These are phyloP conservation scores for Maudiozyma pseudohumilis DNA, from an alignment of 805 yeast genomes.

Conservation along the genomic window DNA sequence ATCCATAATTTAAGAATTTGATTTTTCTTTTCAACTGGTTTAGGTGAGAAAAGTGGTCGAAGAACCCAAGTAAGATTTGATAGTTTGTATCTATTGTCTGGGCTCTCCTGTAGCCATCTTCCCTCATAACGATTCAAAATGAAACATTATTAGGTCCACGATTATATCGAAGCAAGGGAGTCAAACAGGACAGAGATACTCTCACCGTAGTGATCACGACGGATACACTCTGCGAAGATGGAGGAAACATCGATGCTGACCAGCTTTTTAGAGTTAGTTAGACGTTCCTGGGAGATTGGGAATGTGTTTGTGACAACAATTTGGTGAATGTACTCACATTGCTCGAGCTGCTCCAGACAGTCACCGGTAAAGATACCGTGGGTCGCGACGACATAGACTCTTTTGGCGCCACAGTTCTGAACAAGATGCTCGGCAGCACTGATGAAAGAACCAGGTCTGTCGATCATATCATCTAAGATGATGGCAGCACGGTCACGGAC, in stretches of 20 bases:
- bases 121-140: too few species aligned
- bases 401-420: constrained; percentile 90
- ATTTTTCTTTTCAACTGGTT: too few species aligned
- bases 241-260: constrained; percentile 88
- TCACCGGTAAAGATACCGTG: constrained; percentile 90
- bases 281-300: constrained; percentile 63
- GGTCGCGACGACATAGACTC: constrained; percentile 84
- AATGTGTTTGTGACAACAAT: constrained; percentile 94
- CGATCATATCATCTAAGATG: constrained; percentile 93
- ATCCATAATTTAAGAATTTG: too few species aligned
- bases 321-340: constrained; percentile 75
- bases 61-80: too few species aligned
- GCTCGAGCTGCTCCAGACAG: constrained; percentile 70
- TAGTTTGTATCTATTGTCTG: too few species aligned
- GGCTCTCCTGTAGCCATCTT: too few species aligned
- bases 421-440: constrained; percentile 98
- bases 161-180: constrained; percentile 50
- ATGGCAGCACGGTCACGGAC: constrained; percentile 88
- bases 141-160: too few species aligned
- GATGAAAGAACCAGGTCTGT: constrained; percentile 84
- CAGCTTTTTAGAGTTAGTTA: constrained; percentile 54
- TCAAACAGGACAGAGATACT: constrained; percentile 88
- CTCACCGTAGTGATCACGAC: constrained; percentile 98
- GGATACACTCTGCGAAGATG: constrained; percentile 93
- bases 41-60: too few species aligned